Percentiles rank a stretch among this genome's conserved stretches.
Evolutionary conservation across 352 stramenopile genomes (phyloP).

Genomic region (Globisporangium nunn): DNA sequence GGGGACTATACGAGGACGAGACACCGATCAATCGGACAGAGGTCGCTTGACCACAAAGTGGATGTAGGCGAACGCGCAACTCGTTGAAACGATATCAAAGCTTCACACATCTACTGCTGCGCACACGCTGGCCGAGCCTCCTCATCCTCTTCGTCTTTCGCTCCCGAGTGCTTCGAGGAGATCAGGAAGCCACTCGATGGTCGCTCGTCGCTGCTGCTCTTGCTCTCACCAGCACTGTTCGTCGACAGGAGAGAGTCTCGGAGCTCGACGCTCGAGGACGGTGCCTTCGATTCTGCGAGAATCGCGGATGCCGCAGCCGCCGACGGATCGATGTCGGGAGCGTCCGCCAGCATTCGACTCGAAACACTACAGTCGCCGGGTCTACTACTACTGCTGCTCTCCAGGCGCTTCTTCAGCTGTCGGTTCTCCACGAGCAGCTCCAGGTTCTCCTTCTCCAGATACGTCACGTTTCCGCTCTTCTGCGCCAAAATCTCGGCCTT

Average conservation of each 20-base stretch:
- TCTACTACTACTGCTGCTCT: constrained; percentile 1
- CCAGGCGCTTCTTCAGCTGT: constrained; percentile 43
- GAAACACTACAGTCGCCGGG: not conserved
- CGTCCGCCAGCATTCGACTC: constrained; percentile 4
- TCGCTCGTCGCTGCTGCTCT: not conserved
- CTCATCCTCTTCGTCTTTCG: constrained; percentile 5
- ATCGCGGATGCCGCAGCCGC: constrained; percentile 17
- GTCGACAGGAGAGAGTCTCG: no score
- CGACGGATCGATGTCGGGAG: constrained; percentile 20
- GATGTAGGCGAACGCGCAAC: not conserved
- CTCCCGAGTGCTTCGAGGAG: not conserved
- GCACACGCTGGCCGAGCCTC: constrained; percentile 12
- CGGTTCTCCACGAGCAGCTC: constrained; percentile 57
- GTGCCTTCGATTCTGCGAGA: constrained; percentile 1
- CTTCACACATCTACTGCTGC: not conserved
- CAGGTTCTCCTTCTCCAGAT: constrained; percentile 63
- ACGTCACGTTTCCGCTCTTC: constrained; percentile 38
- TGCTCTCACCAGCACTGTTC: no score
- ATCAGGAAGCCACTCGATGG: not conserved
- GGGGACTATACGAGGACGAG: no score
- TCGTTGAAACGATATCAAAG: not conserved
- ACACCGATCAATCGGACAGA: no score
- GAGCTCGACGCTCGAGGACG: no score
- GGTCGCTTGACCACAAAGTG: no score
- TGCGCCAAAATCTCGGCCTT: constrained; percentile 21